These are phyloP conservation scores for Aspergillus sparsus DNA, from an alignment of 495 filamentous ascomycete species.

Conservation along the genomic window DNA sequence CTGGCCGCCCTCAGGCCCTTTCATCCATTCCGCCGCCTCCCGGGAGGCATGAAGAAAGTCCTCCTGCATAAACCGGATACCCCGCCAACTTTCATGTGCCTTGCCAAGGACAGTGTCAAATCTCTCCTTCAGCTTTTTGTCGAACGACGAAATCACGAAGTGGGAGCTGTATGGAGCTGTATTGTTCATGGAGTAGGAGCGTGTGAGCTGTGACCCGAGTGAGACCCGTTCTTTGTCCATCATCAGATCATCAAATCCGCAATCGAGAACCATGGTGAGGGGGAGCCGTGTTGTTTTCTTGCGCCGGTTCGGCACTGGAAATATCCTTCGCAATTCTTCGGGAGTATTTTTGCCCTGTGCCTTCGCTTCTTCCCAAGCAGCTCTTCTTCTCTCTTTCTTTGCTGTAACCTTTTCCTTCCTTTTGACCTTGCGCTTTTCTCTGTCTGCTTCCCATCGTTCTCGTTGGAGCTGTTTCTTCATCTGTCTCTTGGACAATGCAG, in stretches of 20 bases:
- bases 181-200: slow-evolving; percentile 85
- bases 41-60: slow-evolving; percentile 68
- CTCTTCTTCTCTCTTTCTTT: slow-evolving; percentile 60
- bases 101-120: slow-evolving; percentile 73
- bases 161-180: slow-evolving; percentile 64
- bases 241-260: slow-evolving; percentile 91
- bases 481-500: slow-evolving; percentile 73
- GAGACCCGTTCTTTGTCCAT: slow-evolving; percentile 77
- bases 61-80: slow-evolving; percentile 64
- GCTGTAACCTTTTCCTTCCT: slow-evolving; percentile 71
- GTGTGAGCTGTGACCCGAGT: slow-evolving; percentile 76
- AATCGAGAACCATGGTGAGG: slow-evolving; percentile 82
- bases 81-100: slow-evolving; percentile 76
- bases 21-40: slow-evolving; percentile 62
- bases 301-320: slow-evolving; percentile 30
- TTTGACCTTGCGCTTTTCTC: slow-evolving; percentile 65
- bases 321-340: slow-evolving; percentile 40
- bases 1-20: slow-evolving; percentile 47
- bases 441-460: slow-evolving; percentile 67
- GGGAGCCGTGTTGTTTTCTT: slow-evolving; percentile 57
- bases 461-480: slow-evolving; percentile 68
- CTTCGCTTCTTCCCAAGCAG: slow-evolving; percentile 36
- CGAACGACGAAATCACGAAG: slow-evolving; percentile 73
- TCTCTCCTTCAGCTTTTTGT: slow-evolving; percentile 70
- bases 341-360: slow-evolving; percentile 33